Conservation (phyloP, 2,329 filamentous ascomycete genomes). For the Xylogone sp. region DNA sequence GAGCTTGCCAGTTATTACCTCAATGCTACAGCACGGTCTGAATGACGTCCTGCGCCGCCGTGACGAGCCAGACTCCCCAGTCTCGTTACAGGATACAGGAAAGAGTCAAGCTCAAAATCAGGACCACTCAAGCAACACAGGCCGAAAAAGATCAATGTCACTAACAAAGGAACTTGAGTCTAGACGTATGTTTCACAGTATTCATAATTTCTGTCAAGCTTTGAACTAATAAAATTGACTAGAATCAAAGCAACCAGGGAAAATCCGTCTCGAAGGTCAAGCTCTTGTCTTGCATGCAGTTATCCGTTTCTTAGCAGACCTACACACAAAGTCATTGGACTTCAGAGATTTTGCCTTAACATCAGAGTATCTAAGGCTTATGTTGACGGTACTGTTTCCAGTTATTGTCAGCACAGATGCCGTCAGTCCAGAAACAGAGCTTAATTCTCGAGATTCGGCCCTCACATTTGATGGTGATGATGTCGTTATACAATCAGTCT, state of each 20-base stretch:
- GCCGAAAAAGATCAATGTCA: conserved; percentile 57
- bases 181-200: conserved; percentile 38
- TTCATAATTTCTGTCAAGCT: neutral
- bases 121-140: conserved; percentile 19
- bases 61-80: conserved; percentile 54
- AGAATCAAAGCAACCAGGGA: conserved; percentile 39
- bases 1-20: conserved; percentile 72
- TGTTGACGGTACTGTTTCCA: conserved; percentile 80
- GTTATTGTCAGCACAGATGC: conserved; percentile 82
- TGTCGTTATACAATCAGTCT: conserved; percentile 65
- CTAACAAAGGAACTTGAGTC: conserved; percentile 55
- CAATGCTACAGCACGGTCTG: conserved; percentile 84
- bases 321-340: conserved; percentile 70
- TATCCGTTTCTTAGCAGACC: conserved; percentile 72
- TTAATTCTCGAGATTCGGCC: conserved; percentile 77
- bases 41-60: conserved; percentile 64
- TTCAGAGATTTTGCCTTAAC: conserved; percentile 81
- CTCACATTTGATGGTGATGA: conserved; percentile 84
- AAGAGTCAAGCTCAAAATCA: conserved; percentile 13
- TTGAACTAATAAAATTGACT: conserved; percentile 3
- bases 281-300: conserved; percentile 69
- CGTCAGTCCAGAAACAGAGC: conserved; percentile 77
- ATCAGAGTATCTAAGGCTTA: conserved; percentile 76
- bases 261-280: conserved; percentile 51
- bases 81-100: conserved; percentile 19